Conservation (phyloP, 805 yeast species). For the Pichia ethanolica region DNA sequence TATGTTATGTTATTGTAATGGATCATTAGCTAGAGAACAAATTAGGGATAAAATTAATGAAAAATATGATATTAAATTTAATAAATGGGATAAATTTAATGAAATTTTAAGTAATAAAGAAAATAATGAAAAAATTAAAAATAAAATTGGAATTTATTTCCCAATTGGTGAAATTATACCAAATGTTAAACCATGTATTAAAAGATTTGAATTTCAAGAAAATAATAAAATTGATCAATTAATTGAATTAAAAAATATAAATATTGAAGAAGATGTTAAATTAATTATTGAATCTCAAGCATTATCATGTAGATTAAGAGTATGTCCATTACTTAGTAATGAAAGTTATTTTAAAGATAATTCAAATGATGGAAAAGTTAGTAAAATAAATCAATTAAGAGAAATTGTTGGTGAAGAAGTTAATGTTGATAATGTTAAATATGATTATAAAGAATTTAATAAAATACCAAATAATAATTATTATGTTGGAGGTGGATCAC, state of each 20-base stretch:
- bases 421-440: constrained; percentile 39
- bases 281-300: constrained; percentile 86
- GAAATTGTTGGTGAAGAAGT: constrained; percentile 15
- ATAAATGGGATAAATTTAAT: constrained; percentile 58
- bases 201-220: constrained; percentile 39
- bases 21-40: constrained; percentile 77
- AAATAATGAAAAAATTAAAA: constrained; percentile 25
- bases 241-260: constrained; percentile 31
- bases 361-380: constrained; percentile 1
- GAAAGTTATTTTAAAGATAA: constrained; percentile 3
- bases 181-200: constrained; percentile 57
- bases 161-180: constrained; percentile 92
- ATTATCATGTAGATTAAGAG: constrained; percentile 70
- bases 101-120: constrained; percentile 48
- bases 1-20: constrained; percentile 91
- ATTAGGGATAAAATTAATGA: constrained; percentile 57
- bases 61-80: constrained; percentile 28
- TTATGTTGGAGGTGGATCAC: constrained; percentile 86
- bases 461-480: constrained; percentile 61
- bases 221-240: too few relatives aligned
- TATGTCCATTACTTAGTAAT: constrained; percentile 59
- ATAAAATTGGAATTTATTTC: constrained; percentile 65
- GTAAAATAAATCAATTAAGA: background rate
- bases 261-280: constrained; percentile 56
- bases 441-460: constrained; percentile 34